These are phyloP conservation scores for Neoscytalidium dimidiatum DNA, from an alignment of 2,329 filamentous ascomycete genomes.

Conservation along the genomic window DNA sequence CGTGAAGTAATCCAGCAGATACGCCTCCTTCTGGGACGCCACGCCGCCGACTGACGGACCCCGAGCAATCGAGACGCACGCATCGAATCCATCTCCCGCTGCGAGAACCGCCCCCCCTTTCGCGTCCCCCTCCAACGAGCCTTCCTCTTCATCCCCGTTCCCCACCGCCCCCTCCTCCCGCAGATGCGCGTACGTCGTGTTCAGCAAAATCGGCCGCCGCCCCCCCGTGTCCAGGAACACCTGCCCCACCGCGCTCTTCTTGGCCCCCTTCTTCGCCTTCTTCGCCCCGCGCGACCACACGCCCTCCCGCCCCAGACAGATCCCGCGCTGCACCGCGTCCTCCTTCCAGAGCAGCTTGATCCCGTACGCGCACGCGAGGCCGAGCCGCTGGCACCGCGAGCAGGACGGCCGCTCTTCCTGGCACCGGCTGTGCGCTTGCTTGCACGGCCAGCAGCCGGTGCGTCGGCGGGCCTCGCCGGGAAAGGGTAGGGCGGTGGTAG, in stretches of 20 bases:
- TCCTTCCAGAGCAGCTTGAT: slow-evolving; percentile 33
- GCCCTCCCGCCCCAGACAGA: slow-evolving; percentile 21
- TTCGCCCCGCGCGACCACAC: slow-evolving; percentile 19
- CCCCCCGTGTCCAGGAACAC: slow-evolving; percentile 29
- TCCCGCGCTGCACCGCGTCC: slow-evolving; percentile 31
- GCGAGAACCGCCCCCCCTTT: no score
- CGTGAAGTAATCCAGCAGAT: slow-evolving; percentile 30
- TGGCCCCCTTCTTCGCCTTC: not conserved
- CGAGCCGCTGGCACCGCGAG: slow-evolving; percentile 29
- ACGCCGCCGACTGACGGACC: not conserved
- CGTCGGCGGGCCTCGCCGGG: slow-evolving; percentile 5
- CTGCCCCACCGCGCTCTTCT: not conserved
- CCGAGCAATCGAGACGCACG: not conserved
- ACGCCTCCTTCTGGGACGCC: slow-evolving; percentile 14
- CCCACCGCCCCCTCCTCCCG: not conserved
- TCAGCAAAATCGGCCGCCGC: slow-evolving; percentile 29
- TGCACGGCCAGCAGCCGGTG: slow-evolving; percentile 23
- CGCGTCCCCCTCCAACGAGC: not conserved
- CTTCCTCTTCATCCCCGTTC: not conserved
- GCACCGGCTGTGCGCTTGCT: slow-evolving; percentile 34
- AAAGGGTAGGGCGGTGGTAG: no score
- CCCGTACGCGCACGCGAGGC: slow-evolving; percentile 27
- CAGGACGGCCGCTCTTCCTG: slow-evolving; percentile 34
- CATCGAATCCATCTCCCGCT: not conserved
- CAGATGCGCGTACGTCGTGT: slow-evolving; percentile 28